Base-by-base conservation (phyloP, 1,139 yeast species). In the Pichia sp. region DNA sequence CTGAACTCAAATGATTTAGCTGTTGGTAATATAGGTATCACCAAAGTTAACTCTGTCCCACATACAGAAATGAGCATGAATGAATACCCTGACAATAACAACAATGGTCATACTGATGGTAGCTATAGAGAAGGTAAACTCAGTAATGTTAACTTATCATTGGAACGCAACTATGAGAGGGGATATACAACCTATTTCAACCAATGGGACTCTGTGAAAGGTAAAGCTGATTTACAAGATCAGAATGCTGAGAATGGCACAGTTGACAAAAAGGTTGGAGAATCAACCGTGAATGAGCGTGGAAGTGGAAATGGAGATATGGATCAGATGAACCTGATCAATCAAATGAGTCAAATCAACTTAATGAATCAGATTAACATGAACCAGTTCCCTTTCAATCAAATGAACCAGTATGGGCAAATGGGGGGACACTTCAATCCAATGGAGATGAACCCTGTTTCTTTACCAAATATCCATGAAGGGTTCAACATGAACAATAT, bases 1-100 rank as follows among this genome's bases (percentile, higher is more conserved):
- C 19, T 15, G 42, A 47, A 40, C 15, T n/a, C 32, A 13, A 36
- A 36, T 13, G 40, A 36, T 11, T 36, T 36, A 36, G 15, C 45
- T 31, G 31, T 45, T 51, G 54, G 56, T 55, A 55, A 55, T 54
- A 54, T 51, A 51, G 57, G 57, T 54, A 54, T 54, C 57, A 54
- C 57, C 53, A 49, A 43, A 8, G 41, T 42, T 11, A 31, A 40
- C 42, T 51, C 40, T 8, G 29, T 8, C 15, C 32, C 52, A n/a
- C 13, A 19, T 19, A 4, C 34, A 5, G 23, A 31, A 38, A 6
- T 23, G 16, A 36, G 19, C 36, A 23, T 23, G 34, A 49, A 8
- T 4, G 19, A 13, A 11, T 32, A 8, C 10, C 30, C 15, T 11
- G n/a, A 11, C 6, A 48, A 29, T 29, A 41, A 8, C 34, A 13